Evolutionary conservation across 306 rosid species (phyloP).

Genomic region (Senna tora): DNA sequence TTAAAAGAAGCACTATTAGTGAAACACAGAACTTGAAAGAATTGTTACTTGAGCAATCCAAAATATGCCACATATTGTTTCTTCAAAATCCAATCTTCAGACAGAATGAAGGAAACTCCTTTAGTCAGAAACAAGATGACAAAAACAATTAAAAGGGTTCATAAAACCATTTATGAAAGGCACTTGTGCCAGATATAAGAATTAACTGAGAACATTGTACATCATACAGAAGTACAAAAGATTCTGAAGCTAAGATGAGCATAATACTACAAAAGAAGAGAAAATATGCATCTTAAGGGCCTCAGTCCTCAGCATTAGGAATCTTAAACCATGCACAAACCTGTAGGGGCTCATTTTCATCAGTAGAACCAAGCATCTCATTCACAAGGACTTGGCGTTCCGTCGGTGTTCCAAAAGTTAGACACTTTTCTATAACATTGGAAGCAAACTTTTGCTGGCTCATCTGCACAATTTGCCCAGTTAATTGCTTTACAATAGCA

Average conservation of each 20-base stretch:
- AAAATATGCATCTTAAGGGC: not conserved
- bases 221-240: not conserved
- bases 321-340: constrained; percentile 45
- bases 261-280: constrained; percentile 12
- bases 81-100: not conserved
- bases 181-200: not conserved
- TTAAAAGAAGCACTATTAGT: not conserved
- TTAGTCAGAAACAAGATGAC: not conserved
- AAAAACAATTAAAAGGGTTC: not conserved
- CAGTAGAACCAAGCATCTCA: constrained; percentile 95
- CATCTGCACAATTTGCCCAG: constrained; percentile 93
- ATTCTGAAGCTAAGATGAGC: constrained; percentile 1
- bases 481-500: constrained; percentile 77
- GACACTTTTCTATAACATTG: constrained; percentile 91
- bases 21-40: not conserved
- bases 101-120: not conserved
- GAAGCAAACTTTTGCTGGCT: constrained; percentile 99
- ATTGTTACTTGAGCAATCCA: not conserved
- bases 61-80: not conserved
- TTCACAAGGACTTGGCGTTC: constrained; percentile 84
- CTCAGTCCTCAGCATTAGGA: not conserved
- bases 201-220: not conserved
- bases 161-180: not conserved
- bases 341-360: constrained; percentile 97
- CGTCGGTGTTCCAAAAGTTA: constrained; percentile 76